Percentiles rank a stretch among this genome's conserved stretches.
Conservation (phyloP, 306 rosid species). For the Ceratonia siliqua region DNA sequence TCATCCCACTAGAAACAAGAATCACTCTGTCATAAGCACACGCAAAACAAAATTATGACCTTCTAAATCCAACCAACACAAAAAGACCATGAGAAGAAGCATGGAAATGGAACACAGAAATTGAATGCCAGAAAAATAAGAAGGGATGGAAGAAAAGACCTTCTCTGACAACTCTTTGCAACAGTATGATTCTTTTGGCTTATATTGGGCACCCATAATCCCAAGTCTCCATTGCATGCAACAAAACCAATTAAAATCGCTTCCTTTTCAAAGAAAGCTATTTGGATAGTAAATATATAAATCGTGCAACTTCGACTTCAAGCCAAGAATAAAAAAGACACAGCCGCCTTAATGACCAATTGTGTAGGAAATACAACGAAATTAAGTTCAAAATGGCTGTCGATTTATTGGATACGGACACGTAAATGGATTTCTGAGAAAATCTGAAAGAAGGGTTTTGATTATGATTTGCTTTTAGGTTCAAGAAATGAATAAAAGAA, state of each 20-base stretch:
- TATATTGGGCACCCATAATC: slow-evolving; percentile 39
- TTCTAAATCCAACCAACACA: slow-evolving; percentile 13
- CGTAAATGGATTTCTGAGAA: slow-evolving; percentile 21
- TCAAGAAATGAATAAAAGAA: not conserved
- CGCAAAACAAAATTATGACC: slow-evolving; percentile 46
- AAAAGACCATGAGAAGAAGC: not conserved
- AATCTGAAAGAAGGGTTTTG: slow-evolving; percentile 16
- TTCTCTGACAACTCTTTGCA: slow-evolving; percentile 43
- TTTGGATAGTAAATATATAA: slow-evolving; percentile 10
- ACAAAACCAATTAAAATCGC: slow-evolving; percentile 38
- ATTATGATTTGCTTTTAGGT: not conserved
- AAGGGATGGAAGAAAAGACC: slow-evolving; percentile 40
- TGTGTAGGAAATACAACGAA: slow-evolving; percentile 26
- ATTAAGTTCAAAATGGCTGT: slow-evolving; percentile 16
- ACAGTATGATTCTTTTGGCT: slow-evolving; percentile 37
- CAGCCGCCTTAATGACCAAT: slow-evolving; percentile 34
- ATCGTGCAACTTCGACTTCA: slow-evolving; percentile 3
- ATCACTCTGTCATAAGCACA: slow-evolving; percentile 49
- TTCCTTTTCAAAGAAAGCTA: slow-evolving; percentile 39
- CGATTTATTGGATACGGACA: not conserved
- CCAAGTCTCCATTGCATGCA: slow-evolving; percentile 44
- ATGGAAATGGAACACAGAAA: slow-evolving; percentile 14
- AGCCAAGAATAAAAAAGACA: slow-evolving; percentile 40
- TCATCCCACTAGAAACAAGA: slow-evolving; percentile 38
- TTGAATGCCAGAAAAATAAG: not conserved